Percentiles rank a stretch among this genome's conserved stretches.
These are phyloP conservation scores for Fusarium liriodendri DNA, from an alignment of 2,329 filamentous ascomycete species.

Conservation along the genomic window DNA sequence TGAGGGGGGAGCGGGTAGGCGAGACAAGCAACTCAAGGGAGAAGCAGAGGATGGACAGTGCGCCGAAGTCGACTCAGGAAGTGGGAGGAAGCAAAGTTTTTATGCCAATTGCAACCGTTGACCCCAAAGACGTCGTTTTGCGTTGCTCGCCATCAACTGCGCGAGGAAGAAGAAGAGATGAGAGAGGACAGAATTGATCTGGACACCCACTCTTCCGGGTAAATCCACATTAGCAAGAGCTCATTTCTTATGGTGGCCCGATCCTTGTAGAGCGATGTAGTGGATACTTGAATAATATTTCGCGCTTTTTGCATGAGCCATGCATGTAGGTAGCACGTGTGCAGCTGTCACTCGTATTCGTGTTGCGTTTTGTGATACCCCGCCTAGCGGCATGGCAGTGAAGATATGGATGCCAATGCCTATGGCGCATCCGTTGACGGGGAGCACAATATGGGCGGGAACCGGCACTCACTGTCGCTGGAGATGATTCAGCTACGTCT, in stretches of 20 bases:
- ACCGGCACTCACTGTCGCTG: not conserved
- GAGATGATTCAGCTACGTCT: not conserved
- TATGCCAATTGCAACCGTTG: conserved; percentile 35
- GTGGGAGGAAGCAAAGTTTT: conserved; percentile 31
- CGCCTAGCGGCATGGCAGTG: not conserved
- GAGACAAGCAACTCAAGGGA: conserved; percentile 1
- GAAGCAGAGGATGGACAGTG: conserved; percentile 32
- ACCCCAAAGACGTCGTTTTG: conserved; percentile 36
- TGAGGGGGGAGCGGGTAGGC: conserved; percentile 7
- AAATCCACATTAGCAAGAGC: conserved; percentile 45
- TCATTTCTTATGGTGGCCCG: conserved; percentile 38
- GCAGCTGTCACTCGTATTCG: not conserved
- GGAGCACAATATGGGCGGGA: not conserved
- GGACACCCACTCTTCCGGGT: conserved; percentile 41
- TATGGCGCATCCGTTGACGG: not conserved
- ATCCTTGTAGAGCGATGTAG: conserved; percentile 38
- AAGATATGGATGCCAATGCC: not conserved
- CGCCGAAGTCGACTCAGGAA: conserved; percentile 22
- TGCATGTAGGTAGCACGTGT: not conserved
- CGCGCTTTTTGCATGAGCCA: conserved; percentile 26
- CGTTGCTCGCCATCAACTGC: conserved; percentile 31
- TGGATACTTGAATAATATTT: not conserved
- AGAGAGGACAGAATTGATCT: conserved; percentile 32
- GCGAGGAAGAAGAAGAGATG: conserved; percentile 29
- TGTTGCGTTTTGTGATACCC: not conserved